These are phyloP conservation scores for Aspergillus sp. DNA, from an alignment of 2,329 filamentous ascomycete species.

Conservation along the genomic window DNA sequence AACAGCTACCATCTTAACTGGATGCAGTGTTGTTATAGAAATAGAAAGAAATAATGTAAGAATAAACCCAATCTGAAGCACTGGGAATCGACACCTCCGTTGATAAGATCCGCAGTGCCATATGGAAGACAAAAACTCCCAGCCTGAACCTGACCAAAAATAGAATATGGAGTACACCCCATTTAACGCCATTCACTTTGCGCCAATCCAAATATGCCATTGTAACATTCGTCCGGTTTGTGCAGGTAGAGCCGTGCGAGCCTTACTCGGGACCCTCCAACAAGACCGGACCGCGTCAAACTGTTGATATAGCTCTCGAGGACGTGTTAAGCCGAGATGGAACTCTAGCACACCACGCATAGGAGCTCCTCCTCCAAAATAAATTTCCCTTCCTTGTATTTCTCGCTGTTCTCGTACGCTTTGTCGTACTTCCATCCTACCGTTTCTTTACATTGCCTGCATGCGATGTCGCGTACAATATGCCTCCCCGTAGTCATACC, in stretches of 20 bases:
- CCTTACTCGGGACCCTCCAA: constrained; percentile 7
- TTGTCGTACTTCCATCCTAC: constrained; percentile 99
- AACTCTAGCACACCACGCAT: constrained; percentile 66
- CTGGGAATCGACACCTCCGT: constrained; percentile 2
- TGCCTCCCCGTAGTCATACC: constrained; percentile 98
- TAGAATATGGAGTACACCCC: constrained; percentile 6
- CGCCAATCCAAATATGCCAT: constrained; percentile 18
- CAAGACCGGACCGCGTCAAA: neutral
- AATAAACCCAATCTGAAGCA: neutral
- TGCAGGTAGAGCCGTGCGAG: constrained; percentile 8
- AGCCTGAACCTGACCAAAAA: constrained; percentile 9
- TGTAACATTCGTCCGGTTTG: constrained; percentile 18
- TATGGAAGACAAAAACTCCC: neutral
- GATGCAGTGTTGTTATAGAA: neutral
- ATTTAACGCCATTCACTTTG: constrained; percentile 21
- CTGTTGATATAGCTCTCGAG: neutral
- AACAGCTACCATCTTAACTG: constrained; percentile 9
- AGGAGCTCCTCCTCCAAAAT: constrained; percentile 92
- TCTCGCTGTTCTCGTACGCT: constrained; percentile 86
- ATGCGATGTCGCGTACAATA: constrained; percentile 88
- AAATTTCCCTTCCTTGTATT: constrained; percentile 99
- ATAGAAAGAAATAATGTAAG: neutral
- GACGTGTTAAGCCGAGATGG: neutral
- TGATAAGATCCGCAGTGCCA: constrained; percentile 1
- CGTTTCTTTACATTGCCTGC: constrained; percentile 84